A percentile compares a stretch with the other conserved stretches of the same genome.
These are phyloP conservation scores for Nidula niveotomentosa DNA, from an alignment of 1,284 basidiomycete species.

Conservation along the genomic window DNA sequence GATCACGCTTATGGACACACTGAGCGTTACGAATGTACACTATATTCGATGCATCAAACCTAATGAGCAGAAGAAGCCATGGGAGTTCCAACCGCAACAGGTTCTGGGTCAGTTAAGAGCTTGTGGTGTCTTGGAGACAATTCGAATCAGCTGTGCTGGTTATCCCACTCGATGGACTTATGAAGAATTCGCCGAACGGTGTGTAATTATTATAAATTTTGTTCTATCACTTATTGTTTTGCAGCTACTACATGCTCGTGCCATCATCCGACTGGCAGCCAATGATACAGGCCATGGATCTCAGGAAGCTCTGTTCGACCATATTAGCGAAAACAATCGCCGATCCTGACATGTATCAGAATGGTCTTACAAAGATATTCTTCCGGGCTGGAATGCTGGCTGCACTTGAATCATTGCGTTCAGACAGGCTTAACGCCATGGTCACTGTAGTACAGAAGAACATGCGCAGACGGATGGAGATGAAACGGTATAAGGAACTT, in stretches of 20 bases:
- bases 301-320: conserved; percentile 80
- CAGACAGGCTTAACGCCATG: conserved; percentile 85
- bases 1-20: conserved; percentile 95
- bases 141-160: conserved; percentile 97
- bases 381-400: conserved; percentile 99
- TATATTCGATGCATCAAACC: conserved; percentile 99
- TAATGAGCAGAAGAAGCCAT: conserved; percentile 95
- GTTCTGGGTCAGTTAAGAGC: conserved; percentile 95
- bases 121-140: conserved; percentile 99
- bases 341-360: conserved; percentile 96
- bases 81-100: conserved; percentile 97
- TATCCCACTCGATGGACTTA: conserved; percentile 99
- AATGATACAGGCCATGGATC: conserved; percentile 79
- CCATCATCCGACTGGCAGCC: conserved; percentile 84
- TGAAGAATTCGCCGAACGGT: conserved; percentile 99
- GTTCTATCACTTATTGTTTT: conserved; percentile 11
- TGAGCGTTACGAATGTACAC: conserved; percentile 97
- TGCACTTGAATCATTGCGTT: conserved; percentile 90
- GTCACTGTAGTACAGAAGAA: conserved; percentile 99
- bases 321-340: conserved; percentile 88
- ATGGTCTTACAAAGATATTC: conserved; percentile 98
- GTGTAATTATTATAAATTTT: conserved; percentile 19
- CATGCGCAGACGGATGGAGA: conserved; percentile 83
- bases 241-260: conserved; percentile 96
- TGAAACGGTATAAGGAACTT: conserved; percentile 78